Base-by-base conservation (phyloP, 306 rosid genomes). In the Medicago lupulina region DNA sequence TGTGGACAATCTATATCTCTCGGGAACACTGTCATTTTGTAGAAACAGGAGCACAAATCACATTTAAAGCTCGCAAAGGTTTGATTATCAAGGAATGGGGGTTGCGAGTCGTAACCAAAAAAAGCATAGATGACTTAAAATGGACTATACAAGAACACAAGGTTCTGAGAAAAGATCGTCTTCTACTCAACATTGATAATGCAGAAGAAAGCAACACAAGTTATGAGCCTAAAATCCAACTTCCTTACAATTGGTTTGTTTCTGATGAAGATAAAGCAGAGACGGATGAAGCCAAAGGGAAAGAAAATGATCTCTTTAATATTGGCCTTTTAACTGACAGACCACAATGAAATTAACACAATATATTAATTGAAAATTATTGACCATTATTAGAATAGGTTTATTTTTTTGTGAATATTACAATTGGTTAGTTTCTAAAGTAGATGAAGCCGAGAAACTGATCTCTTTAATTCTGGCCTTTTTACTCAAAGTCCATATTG, bases 211-310 rank as follows among this genome's bases (percentile, higher is more conserved):
- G 28, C 23, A 16, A 70, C 25, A 57, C 8, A 36, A 2, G 31
- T 70, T 2, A 21, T 31, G 62, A 38, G 31, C 75, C 62, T 31
- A 31, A 70, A 31, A 50, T 70, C 31, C 75, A 31, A 40, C 62
- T 51, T 50, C 75, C 75, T 5, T 70, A 50, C 44, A 70, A 51
- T 31, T 70, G 75, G 75, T 31, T 50, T 0, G 74, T 49, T 36
- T 17, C 76, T 12, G 21, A 71, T 0, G 14, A 71, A 12, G 76
- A 71, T 43, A 50, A 71, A 71, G 61, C 7, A 0, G 76, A 54
- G 53, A 54, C 11, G 7, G 0, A 4, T 18, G 34, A 31, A n/a
- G 63, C 47, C 6, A 70, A 70, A 44, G 31, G 1, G 5, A 71
- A 54, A 40, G 76, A 71, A 54, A 38, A 2, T 71, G 1, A 53